Base-by-base conservation (phyloP, 352 stramenopile species). In the Globisporangium cederbergense region DNA sequence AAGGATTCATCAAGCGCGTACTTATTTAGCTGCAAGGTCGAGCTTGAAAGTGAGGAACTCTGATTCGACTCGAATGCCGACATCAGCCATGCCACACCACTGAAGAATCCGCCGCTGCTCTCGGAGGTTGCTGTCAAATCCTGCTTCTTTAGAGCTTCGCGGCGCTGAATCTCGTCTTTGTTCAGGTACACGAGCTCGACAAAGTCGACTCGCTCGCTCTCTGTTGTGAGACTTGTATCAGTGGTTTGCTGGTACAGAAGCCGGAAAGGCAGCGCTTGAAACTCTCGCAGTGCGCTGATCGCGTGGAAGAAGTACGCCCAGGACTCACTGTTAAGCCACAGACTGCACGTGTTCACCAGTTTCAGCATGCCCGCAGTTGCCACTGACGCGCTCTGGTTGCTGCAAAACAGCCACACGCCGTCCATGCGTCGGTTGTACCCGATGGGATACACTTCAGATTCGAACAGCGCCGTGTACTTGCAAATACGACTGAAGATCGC, bases 231-330 rank as follows among this genome's bases (percentile, higher is more conserved):
- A 50, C 11, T 55, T 51, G 30, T 22, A 0, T 40, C 49, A 16
- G 3, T 56, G 7, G 65, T 62, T 54, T 46, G 36, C 30, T 53
- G 10, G 49, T 75, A 71, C 54, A 92, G 46, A 43, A 89, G 73
- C 2, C 70, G 64, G 30, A 76, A 67, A 4, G 85, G 85, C 3
- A 93, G 63, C 8, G 78, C 81, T 42, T 78, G 70, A 43, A 93
- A 88, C 45, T 91, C 82, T 13, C 85, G 77, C 46, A 93, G 64
- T 11, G 77, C 70, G 60, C 71, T 79, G 1, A 91, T 53, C 3
- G 81, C 71, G 16, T 86, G 73, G 57, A 91, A 93, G 43, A 91
- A 88, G 46, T 75, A 66, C 51, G 75, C 78, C 85, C 85, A 93
- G 7, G 78, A 78, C 7, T 76, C 71, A 42, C 70, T 79, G 16